A percentile compares a stretch with the other conserved stretches of the same genome.
These are phyloP conservation scores for Corymbia maculata DNA, from an alignment of 345 rosid species.

Conservation along the genomic window DNA sequence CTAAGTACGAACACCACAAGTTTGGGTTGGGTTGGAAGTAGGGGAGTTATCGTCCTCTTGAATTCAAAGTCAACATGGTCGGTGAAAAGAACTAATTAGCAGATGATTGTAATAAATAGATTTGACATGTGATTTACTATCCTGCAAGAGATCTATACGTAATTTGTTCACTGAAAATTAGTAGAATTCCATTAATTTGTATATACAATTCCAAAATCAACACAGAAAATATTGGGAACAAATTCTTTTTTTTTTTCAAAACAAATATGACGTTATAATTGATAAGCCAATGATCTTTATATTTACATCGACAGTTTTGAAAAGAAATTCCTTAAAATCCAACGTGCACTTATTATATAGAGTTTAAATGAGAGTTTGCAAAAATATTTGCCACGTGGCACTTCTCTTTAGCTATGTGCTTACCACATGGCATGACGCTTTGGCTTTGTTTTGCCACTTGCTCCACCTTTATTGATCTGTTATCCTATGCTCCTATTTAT, in stretches of 20 bases:
- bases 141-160: background rate
- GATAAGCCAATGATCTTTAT: background rate
- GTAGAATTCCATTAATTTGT: background rate
- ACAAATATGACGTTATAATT: background rate
- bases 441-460: too few relatives aligned
- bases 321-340: background rate
- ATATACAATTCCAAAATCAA: background rate
- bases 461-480: too few relatives aligned
- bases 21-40: background rate
- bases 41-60: background rate
- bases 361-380: background rate
- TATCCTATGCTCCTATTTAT: too few relatives aligned
- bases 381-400: background rate
- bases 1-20: background rate
- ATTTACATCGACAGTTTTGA: fast-evolving
- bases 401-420: background rate
- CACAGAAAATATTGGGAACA: background rate
- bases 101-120: background rate
- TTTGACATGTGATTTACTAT: background rate
- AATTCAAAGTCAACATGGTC: background rate
- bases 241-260: background rate
- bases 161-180: background rate
- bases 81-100: background rate
- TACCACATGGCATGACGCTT: background rate
- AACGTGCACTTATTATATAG: background rate